A percentile compares a stretch with the other conserved stretches of the same genome.
These are phyloP conservation scores for Penicillium crystallinum DNA, from an alignment of 495 filamentous ascomycete genomes.

Conservation along the genomic window DNA sequence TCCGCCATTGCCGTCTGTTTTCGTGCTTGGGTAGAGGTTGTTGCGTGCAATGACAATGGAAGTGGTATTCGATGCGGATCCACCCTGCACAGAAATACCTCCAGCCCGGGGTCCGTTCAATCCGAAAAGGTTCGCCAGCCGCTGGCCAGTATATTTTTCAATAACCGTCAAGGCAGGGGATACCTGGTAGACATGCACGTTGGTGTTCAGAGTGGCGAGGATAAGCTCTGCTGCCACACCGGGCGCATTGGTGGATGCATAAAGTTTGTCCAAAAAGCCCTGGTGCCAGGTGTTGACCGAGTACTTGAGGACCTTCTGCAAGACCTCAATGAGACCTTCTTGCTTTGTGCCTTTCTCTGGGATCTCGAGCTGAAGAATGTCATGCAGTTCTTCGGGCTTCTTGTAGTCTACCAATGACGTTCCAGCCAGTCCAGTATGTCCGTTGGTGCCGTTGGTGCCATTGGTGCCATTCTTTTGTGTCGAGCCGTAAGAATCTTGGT, in stretches of 20 bases:
- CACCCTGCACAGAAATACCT: slow-evolving; percentile 83
- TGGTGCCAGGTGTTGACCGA: slow-evolving; percentile 96
- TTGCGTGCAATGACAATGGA: slow-evolving; percentile 89
- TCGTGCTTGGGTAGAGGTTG: slow-evolving; percentile 70
- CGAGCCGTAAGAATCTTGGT: slow-evolving; percentile 50
- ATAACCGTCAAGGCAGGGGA: slow-evolving; percentile 83
- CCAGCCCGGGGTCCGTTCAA: slow-evolving; percentile 69
- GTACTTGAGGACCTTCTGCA: slow-evolving; percentile 67
- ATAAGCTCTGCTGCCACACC: slow-evolving; percentile 80
- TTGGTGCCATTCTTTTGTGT: slow-evolving; percentile 36
- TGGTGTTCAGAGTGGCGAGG: slow-evolving; percentile 80
- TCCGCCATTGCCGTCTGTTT: slow-evolving; percentile 59
- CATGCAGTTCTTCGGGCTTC: slow-evolving; percentile 62
- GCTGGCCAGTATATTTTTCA: slow-evolving; percentile 68
- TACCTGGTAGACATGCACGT: slow-evolving; percentile 83
- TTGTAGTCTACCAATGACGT: slow-evolving; percentile 65
- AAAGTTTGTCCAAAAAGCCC: slow-evolving; percentile 91
- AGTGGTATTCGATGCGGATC: slow-evolving; percentile 78
- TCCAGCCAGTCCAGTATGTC: slow-evolving; percentile 39
- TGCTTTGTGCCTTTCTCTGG: slow-evolving; percentile 62
- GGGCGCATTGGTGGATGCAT: slow-evolving; percentile 78
- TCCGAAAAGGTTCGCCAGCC: slow-evolving; percentile 71
- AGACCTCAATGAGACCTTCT: slow-evolving; percentile 61
- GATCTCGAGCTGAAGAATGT: slow-evolving; percentile 59
- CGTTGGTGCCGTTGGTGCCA: slow-evolving; percentile 37